Conservation (phyloP, 2,329 filamentous ascomycete genomes). For the Aspergillus vadensis region DNA sequence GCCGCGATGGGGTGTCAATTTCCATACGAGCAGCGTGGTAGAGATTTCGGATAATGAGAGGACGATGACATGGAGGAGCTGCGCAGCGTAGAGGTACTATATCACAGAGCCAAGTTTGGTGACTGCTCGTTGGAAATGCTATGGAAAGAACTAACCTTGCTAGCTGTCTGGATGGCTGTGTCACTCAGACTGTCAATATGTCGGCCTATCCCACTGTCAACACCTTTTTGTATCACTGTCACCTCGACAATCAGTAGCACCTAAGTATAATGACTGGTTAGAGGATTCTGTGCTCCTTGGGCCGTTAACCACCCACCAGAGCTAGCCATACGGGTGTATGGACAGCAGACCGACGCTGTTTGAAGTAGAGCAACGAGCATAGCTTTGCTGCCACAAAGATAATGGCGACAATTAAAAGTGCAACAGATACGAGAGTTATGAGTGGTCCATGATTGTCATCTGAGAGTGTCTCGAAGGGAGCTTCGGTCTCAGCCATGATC, state of each 20-base stretch:
- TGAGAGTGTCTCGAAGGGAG: conserved; percentile 14
- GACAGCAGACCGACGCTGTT: conserved; percentile 15
- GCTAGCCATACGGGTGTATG: conserved; percentile 20
- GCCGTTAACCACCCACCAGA: conserved; percentile 9
- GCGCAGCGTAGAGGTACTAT: conserved; percentile 15
- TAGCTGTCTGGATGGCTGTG: conserved; percentile 3
- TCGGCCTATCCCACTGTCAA: conserved; percentile 17
- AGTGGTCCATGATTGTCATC: conserved; percentile 14
- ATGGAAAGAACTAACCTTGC: conserved; percentile 7
- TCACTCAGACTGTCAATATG: conserved; percentile 8
- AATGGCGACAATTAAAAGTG: conserved; percentile 16
- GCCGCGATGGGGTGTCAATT: conserved; percentile 18
- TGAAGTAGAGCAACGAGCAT: conserved; percentile 20
- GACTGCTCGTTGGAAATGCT: not conserved
- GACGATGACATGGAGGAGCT: conserved; percentile 12
- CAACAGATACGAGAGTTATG: conserved; percentile 16
- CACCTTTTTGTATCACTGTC: conserved; percentile 13
- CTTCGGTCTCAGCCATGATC: conserved; percentile 10
- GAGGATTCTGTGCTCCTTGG: too few species aligned
- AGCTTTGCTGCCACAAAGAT: conserved; percentile 18
- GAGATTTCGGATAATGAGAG: conserved; percentile 18
- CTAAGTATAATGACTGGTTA: not conserved
- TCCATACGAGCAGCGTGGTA: conserved; percentile 23
- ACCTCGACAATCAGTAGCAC: conserved; percentile 11
- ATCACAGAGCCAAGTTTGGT: not conserved